Evolutionary conservation across 2,329 filamentous ascomycete species (phyloP).

Genomic region (Botrytis sinoallii): DNA sequence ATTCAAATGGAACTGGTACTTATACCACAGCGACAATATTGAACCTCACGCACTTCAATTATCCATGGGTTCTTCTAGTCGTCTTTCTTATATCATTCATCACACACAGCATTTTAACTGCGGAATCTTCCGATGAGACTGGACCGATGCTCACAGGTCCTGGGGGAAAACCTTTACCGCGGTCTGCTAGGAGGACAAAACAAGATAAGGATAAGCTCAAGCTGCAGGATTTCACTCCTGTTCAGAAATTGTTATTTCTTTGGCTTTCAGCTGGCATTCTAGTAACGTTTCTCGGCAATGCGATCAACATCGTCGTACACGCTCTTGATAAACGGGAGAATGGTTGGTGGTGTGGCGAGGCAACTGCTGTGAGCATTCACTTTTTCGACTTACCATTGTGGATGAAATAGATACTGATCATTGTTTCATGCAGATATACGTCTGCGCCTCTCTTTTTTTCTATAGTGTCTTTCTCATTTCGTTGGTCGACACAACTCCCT

Average conservation of each 20-base stretch:
- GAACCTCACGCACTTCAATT: slow-evolving; percentile 44
- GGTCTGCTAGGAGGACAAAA: slow-evolving; percentile 41
- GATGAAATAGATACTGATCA: slow-evolving; percentile 19
- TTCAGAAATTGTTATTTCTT: slow-evolving; percentile 69
- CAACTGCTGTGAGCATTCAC: slow-evolving; percentile 61
- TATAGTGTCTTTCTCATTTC: slow-evolving; percentile 84
- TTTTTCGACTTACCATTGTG: not conserved
- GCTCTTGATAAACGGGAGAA: slow-evolving; percentile 63
- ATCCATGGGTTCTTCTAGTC: slow-evolving; percentile 60
- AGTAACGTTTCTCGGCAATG: slow-evolving; percentile 72
- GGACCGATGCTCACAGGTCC: slow-evolving; percentile 62
- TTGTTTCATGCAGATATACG: slow-evolving; percentile 63
- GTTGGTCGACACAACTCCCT: slow-evolving; percentile 77
- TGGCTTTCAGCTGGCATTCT: slow-evolving; percentile 70
- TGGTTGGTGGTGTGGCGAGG: slow-evolving; percentile 80
- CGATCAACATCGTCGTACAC: slow-evolving; percentile 69
- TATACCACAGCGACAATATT: slow-evolving; percentile 26
- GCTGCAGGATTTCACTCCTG: slow-evolving; percentile 56
- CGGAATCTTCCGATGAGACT: slow-evolving; percentile 40
- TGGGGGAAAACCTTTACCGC: slow-evolving; percentile 79
- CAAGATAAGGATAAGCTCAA: slow-evolving; percentile 44
- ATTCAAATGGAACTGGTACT: slow-evolving; percentile 24
- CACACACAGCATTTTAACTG: slow-evolving; percentile 54
- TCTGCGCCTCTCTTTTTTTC: slow-evolving; percentile 80
- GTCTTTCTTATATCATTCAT: slow-evolving; percentile 64